Base-by-base conservation (phyloP, 805 yeast genomes). In the Schwanniomyces polymorphus region DNA sequence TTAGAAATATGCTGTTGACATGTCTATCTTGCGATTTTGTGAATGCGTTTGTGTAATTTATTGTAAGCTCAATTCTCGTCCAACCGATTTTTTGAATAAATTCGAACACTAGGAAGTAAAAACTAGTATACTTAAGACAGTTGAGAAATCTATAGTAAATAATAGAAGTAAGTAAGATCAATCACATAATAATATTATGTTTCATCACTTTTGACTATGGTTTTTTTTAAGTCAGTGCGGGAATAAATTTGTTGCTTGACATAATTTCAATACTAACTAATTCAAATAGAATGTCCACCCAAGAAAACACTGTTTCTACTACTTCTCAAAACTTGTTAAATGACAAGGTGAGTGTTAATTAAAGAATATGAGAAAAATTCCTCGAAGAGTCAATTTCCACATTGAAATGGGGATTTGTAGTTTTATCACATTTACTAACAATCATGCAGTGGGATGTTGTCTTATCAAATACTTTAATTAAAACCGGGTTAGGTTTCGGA, bases 401-500 rank as follows among this genome's bases (percentile, higher is more conserved):
- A 4, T 28, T 28, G 33, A 28, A 28, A 5, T 21, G 23, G 23
- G 23, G 23, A 21, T 21, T 21, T 21, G 23, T 21, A 21, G 23
- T 21, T 21, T 21, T 21, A 21, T 21, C 23, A 16, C 11, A 7
- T 16, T 7, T 38, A 50, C 46, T 41, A 61, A 60, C 29, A 16
- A 23, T 21, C n/a, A 38, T 42, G 34, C 41, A 73, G 69, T 94
- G 99, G 99, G 99, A 94, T 70, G 88, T 91, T 55, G 97, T 91
- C 45, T 78, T 94, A 63, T 91, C 99, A 49, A 94, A 94, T 75
- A 84, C 95, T 52, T 76, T 94, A 54, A 96, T 94, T 58, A 94
- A 94, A 72, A 87, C 97, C 59, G 97, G 97, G 16, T 79, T 94
- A 54, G 99, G 99, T 43, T 85, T 94, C 57, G 98, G 98, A 54